Base-by-base conservation (phyloP, 306 rosid genomes). In the Canavalia ensiformis region DNA sequence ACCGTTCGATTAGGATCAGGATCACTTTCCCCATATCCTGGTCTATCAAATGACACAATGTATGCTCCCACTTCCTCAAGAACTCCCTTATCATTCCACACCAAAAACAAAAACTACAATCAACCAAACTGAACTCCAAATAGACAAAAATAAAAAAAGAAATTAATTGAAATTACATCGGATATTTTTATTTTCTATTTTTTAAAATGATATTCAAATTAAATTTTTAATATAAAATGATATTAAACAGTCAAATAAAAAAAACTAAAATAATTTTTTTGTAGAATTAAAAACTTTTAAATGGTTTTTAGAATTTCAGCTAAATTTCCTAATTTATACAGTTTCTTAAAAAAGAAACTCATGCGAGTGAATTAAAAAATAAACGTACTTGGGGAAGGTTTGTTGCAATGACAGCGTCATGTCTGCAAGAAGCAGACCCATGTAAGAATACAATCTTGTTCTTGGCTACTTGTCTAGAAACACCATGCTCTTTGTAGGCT, bases 401-500 rank as follows among this genome's bases (percentile, higher is more conserved):
- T n/a, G 39, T 41, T 59, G 77, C 77, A 41, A 82, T 58, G 0
- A 58, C 78, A 8, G 72, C 30, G 50, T 82, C 86, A 50, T 76
- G 82, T 60, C 82, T 76, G 8, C 2, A 29, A 50, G 28, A 39
- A n/a, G 52, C 34, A 29, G 87, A 88, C 0, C 80, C 87, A 79
- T 90, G 94, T 35, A 88, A 52, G 79, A n/a, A 85, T 1, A 90
- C 72, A 63, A 88, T 79, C 74, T 90, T 90, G 5, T 87, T 12
- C 3, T 75, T 90, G 69, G 94, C 89, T 2, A 7, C 51, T 47
- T 87, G 55, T 84, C 58, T 82, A 4, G 86, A 75, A 45, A 88
- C 88, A 59, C 94, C 94, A 72, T 85, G 49, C 34, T 88, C 94
- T 79, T 79, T 88, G 86, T 90, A 90, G n/a, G 94, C 91, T 78